These are phyloP conservation scores for Paramecium sexaurelia DNA, from an alignment of 73 alveolate genomes.

Conservation along the genomic window DNA sequence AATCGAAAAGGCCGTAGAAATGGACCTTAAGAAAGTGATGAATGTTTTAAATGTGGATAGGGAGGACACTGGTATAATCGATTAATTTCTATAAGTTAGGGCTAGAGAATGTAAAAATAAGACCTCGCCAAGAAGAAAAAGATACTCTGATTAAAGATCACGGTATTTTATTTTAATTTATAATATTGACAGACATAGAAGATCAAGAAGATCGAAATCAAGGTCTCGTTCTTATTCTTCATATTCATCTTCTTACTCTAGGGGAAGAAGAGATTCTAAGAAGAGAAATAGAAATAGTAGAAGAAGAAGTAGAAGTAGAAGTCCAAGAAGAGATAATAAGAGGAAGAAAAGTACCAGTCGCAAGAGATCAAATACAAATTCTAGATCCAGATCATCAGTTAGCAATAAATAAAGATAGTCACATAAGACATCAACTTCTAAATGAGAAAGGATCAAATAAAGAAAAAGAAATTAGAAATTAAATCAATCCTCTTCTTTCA, in stretches of 20 bases:
- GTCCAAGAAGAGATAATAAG: not conserved
- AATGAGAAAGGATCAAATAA: not conserved
- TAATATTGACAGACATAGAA: not conserved
- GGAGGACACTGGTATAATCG: not conserved
- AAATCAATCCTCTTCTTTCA: not conserved
- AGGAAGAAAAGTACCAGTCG: not conserved
- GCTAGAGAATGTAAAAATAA: not conserved
- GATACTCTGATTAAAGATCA: not conserved
- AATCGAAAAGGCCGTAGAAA: conserved; percentile 12
- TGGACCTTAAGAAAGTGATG: not conserved
- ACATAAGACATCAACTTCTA: not conserved
- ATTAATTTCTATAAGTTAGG: not conserved
- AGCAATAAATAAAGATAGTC: not conserved
- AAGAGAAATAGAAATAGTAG: not conserved
- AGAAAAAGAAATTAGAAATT: not conserved
- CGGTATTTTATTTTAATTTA: not conserved
- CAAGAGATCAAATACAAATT: not conserved
- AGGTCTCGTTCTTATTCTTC: not conserved
- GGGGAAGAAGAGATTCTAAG: not conserved
- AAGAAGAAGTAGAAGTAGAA: not conserved
- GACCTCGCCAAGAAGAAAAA: not conserved
- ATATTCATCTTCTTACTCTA: not conserved
- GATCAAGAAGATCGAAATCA: not conserved
- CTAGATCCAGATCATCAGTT: not conserved
- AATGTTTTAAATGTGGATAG: not conserved